Evolutionary conservation across 257 asterid species (phyloP).

Genomic region (Thymus quinquecostatus): DNA sequence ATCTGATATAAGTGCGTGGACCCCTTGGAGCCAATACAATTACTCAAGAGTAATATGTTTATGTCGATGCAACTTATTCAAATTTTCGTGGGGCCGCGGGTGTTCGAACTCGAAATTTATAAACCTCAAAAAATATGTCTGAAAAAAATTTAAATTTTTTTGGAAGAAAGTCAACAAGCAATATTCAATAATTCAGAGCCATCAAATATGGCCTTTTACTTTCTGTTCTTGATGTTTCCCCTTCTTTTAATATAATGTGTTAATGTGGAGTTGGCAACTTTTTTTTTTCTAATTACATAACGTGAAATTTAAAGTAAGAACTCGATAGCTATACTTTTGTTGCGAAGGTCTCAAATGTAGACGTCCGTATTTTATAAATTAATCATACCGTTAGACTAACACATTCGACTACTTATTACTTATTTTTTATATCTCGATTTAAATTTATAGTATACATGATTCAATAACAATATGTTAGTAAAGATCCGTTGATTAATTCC

Average conservation of each 20-base stretch:
- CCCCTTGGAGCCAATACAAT: not conserved
- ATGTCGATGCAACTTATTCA: not conserved
- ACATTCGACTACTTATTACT: too few species aligned
- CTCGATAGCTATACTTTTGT: too few species aligned
- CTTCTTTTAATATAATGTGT: not conserved
- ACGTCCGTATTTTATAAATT: too few species aligned
- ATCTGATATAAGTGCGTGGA: not conserved
- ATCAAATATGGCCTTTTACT: constrained; percentile 14
- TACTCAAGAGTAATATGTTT: not conserved
- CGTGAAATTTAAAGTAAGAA: too few species aligned
- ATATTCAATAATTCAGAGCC: not conserved
- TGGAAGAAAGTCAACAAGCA: not conserved
- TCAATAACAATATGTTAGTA: too few species aligned
- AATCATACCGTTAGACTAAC: too few species aligned
- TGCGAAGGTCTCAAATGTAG: too few species aligned
- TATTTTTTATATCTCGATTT: too few species aligned
- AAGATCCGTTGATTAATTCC: too few species aligned
- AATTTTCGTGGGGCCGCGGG: not conserved
- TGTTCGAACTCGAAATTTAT: not conserved
- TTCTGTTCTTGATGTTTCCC: not conserved
- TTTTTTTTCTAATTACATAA: too few species aligned
- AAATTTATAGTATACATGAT: too few species aligned
- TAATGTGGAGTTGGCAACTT: not conserved
- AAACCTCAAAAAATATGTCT: not conserved
- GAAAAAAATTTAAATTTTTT: not conserved